Conservation (phyloP, 2,329 filamentous ascomycete species). For the Colletotrichum chrysophilum region DNA sequence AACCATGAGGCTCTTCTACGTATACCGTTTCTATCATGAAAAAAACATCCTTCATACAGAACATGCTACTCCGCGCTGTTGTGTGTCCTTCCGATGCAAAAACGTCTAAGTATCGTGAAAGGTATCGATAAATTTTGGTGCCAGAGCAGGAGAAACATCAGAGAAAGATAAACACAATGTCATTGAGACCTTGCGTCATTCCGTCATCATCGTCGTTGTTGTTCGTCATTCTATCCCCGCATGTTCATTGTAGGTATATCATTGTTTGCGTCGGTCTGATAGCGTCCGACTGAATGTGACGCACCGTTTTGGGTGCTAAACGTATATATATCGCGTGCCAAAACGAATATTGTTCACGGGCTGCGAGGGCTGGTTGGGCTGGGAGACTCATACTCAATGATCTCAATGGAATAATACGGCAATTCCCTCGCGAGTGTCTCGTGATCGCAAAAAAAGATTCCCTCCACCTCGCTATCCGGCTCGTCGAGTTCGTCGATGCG, state of each 20-base stretch:
- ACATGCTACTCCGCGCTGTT: not conserved
- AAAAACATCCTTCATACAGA: not conserved
- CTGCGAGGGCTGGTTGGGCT: not conserved
- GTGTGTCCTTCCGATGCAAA: not conserved
- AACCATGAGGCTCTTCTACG: constrained; percentile 13
- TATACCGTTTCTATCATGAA: not conserved
- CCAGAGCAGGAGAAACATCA: not conserved
- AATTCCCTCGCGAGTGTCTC: constrained; percentile 52
- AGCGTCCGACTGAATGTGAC: not conserved
- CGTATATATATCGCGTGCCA: not conserved
- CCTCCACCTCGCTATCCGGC: constrained; percentile 49
- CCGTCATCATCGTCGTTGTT: not conserved
- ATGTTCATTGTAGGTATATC: not conserved
- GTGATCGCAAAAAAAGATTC: constrained; percentile 24
- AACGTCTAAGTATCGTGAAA: not conserved
- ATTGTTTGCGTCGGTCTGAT: not conserved
- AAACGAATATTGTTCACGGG: not conserved
- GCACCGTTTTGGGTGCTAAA: not conserved
- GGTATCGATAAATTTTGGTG: not conserved
- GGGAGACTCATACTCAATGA: constrained; percentile 44
- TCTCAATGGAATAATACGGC: constrained; percentile 55
- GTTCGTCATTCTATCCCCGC: not conserved
- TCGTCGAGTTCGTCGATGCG: constrained; percentile 61
- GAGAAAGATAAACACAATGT: not conserved
- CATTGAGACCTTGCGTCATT: not conserved